A percentile compares a stretch with the other conserved stretches of the same genome.
Evolutionary conservation across 2,329 filamentous ascomycete genomes (phyloP).

Genomic region (Alternaria brassicae): DNA sequence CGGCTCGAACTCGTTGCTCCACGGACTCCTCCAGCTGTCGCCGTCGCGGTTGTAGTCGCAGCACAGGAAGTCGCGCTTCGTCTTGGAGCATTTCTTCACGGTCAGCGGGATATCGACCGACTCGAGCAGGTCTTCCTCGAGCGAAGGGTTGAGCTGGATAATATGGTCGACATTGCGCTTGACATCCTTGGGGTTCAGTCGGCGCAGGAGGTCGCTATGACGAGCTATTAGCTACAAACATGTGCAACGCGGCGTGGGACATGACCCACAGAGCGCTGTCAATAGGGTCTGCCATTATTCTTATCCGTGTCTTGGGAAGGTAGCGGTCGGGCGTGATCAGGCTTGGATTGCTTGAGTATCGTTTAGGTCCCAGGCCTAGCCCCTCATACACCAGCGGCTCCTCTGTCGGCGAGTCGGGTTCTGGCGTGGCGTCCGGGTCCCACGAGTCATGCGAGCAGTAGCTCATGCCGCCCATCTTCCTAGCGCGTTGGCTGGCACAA

Average conservation of each 20-base stretch:
- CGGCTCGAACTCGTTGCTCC: conserved; percentile 98
- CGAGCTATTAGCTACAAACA: conserved; percentile 16
- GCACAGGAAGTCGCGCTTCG: conserved; percentile 92
- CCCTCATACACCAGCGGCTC: conserved; percentile 27
- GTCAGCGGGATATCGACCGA: conserved; percentile 96
- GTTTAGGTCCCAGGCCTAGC: conserved; percentile 25
- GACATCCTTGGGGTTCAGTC: conserved; percentile 93
- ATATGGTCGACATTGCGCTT: conserved; percentile 86
- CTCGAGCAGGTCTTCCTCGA: conserved; percentile 96
- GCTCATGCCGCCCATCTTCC: conserved; percentile 18
- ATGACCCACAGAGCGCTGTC: conserved; percentile 75
- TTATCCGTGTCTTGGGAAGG: neutral
- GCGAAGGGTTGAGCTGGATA: conserved; percentile 84
- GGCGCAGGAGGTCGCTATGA: conserved; percentile 91
- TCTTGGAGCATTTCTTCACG: conserved; percentile 83
- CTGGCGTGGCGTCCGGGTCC: conserved; percentile 8
- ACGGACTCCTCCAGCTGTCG: conserved; percentile 96
- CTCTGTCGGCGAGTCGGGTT: conserved; percentile 24
- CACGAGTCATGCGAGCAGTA: conserved; percentile 32
- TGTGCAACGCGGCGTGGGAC: neutral
- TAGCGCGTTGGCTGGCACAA: conserved; percentile 11
- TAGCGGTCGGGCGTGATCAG: conserved; percentile 24
- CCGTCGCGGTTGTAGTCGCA: conserved; percentile 99
- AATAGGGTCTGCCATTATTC: conserved; percentile 48
- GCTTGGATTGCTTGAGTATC: conserved; percentile 21